Evolutionary conservation across 2,329 filamentous ascomycete species (phyloP), one percentile per base, ranked within the genome.

Genomic region (Venturia oleaginea): DNA sequence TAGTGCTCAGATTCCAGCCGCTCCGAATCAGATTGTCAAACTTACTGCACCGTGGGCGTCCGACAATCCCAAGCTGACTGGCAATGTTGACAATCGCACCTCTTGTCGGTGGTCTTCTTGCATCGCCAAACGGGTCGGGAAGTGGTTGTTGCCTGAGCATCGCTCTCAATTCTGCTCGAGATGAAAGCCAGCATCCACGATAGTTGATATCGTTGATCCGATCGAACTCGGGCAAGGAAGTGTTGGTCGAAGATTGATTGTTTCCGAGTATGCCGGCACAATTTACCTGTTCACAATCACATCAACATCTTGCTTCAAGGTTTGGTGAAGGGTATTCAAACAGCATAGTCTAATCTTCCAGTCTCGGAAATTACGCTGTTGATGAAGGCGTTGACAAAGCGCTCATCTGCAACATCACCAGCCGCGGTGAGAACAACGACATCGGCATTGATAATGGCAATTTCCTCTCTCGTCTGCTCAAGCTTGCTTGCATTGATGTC

Each of bases 181-280:
- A 42, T 13, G 34, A 59, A 24, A 64, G 63, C 63, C 63, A 64
- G 11, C 34, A 57, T 0, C 63, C 63, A 19, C 77, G 77, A 67
- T 84, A 84, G 67, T 86, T 86, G 69, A 85, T 76, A 48, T 74
- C 77, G 43, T 80, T 84, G 59, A 86, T 76, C 8, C 74, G 74
- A 64, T 86, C 83, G 57, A 85, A 86, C 11, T 75, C 75, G 1
- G 76, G 75, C 0, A 76, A 70, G 0, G 76, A 69, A n/a, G 77
- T 81, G 60, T 85, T 81, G 37, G 76, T 68, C 0, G 79, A 79
- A 24, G 77, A 74, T 42, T 76, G 73, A 8, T 74, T 71, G 4
- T 73, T 71, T 4, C 79, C 78, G 3, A 82, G 69, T 4, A 85
- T 76, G 0, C 83, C 83, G 0, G 83, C 83, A 62, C 82, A 84